A percentile compares a stretch with the other conserved stretches of the same genome.
These are phyloP conservation scores for Pseudogymnoascus sp. DNA, from an alignment of 2,329 filamentous ascomycete genomes.

Conservation along the genomic window DNA sequence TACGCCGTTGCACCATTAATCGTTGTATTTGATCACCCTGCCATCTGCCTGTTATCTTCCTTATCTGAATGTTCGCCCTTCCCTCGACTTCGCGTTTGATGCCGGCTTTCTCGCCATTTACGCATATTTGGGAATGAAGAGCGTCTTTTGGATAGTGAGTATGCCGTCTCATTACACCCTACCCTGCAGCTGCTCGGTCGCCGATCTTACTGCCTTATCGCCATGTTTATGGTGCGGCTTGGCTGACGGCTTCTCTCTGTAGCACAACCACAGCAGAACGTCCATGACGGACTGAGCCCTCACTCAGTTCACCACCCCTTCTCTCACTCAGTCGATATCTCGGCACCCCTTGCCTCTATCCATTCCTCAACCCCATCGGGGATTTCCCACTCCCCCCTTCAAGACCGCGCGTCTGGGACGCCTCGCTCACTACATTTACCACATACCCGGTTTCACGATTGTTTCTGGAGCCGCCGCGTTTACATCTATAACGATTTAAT, in stretches of 20 bases:
- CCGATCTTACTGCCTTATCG: not conserved
- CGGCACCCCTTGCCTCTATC: not conserved
- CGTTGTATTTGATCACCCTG: slow-evolving; percentile 3
- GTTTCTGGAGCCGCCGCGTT: slow-evolving; percentile 1
- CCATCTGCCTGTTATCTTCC: not conserved
- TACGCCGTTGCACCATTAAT: slow-evolving; percentile 7
- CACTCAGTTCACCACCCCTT: not conserved
- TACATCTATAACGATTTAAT: slow-evolving; percentile 3
- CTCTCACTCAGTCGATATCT: not conserved
- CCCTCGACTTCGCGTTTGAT: not conserved
- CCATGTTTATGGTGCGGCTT: not conserved
- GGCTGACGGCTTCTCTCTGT: slow-evolving; percentile 1
- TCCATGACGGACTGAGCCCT: not conserved
- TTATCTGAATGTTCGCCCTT: slow-evolving; percentile 3
- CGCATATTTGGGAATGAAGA: slow-evolving; percentile 2
- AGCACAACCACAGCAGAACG: slow-evolving; percentile 3
- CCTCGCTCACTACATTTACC: slow-evolving; percentile 7
- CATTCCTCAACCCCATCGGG: not conserved
- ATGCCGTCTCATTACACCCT: not conserved
- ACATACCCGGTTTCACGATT: slow-evolving; percentile 8
- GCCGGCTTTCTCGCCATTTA: not conserved
- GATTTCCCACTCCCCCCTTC: not conserved
- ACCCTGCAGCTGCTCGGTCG: not conserved
- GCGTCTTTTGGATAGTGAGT: slow-evolving; percentile 1
- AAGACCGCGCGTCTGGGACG: slow-evolving; percentile 8